Evolutionary conservation across 352 stramenopile genomes (phyloP).

Genomic region (Phytophthora pseudosyringae): DNA sequence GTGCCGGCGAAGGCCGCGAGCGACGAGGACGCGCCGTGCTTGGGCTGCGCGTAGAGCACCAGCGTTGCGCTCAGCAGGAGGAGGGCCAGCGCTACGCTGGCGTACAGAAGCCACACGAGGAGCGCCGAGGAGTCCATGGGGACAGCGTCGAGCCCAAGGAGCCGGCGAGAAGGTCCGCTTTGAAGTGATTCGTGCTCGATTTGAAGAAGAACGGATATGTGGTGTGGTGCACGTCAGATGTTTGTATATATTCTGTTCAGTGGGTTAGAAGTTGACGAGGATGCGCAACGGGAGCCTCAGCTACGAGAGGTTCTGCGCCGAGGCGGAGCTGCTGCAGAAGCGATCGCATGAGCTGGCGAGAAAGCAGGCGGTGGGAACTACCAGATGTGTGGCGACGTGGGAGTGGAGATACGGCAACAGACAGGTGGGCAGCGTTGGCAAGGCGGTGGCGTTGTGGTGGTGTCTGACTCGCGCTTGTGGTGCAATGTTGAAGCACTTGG

Average conservation of each 20-base stretch:
- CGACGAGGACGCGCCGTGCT: slow-evolving; percentile 52
- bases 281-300: slow-evolving; percentile 45
- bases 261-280: slow-evolving; percentile 11
- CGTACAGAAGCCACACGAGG: slow-evolving; percentile 73
- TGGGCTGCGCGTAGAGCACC: slow-evolving; percentile 74
- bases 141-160: background rate
- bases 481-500: slow-evolving; percentile 51
- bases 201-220: slow-evolving; percentile 19
- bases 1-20: slow-evolving; percentile 61
- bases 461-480: background rate
- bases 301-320: slow-evolving; percentile 56
- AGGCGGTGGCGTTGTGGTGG: background rate
- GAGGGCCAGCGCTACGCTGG: slow-evolving; percentile 61
- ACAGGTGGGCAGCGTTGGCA: slow-evolving; percentile 35
- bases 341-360: slow-evolving; percentile 42
- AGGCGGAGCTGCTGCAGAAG: slow-evolving; percentile 51
- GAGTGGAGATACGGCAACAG: slow-evolving; percentile 63
- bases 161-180: slow-evolving; percentile 12
- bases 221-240: slow-evolving; percentile 12
- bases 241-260: slow-evolving; percentile 13
- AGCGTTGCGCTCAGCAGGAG: slow-evolving; percentile 57
- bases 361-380: background rate
- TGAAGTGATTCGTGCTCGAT: slow-evolving; percentile 22
- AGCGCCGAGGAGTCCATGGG: slow-evolving; percentile 45
- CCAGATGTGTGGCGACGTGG: slow-evolving; percentile 42